Conservation (phyloP, 495 filamentous ascomycete genomes). For the Poronia punctata region DNA sequence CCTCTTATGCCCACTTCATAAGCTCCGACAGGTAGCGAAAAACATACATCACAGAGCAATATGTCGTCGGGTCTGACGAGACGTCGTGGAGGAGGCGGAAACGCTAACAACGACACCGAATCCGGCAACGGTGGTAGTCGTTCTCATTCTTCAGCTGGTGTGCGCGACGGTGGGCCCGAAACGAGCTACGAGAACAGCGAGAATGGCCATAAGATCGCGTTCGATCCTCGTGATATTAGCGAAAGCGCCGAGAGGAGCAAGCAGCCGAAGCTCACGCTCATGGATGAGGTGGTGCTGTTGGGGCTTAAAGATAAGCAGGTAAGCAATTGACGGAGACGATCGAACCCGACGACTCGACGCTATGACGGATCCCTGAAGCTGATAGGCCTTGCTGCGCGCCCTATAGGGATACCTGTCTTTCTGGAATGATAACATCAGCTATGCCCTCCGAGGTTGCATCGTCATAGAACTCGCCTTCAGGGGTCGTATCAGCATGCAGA, state of each 20-base stretch:
- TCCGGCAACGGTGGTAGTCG: constrained; percentile 28
- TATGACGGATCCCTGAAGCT: not conserved
- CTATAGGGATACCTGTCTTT: constrained; percentile 90
- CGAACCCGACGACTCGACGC: constrained; percentile 11
- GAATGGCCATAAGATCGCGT: constrained; percentile 98
- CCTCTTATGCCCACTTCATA: not conserved
- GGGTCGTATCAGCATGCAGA: constrained; percentile 97
- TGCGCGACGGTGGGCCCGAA: constrained; percentile 60
- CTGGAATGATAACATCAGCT: constrained; percentile 99
- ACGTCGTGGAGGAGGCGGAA: constrained; percentile 26
- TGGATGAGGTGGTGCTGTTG: constrained; percentile 94
- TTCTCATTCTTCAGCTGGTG: constrained; percentile 32
- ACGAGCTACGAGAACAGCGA: constrained; percentile 88
- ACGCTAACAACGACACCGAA: constrained; percentile 18
- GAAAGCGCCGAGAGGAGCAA: constrained; percentile 95
- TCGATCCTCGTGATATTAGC: constrained; percentile 93
- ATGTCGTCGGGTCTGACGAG: constrained; percentile 33
- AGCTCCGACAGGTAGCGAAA: not conserved
- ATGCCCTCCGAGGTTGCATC: constrained; percentile 93
- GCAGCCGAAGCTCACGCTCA: constrained; percentile 94
- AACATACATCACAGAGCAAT: constrained; percentile 1
- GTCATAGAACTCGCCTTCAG: constrained; percentile 95
- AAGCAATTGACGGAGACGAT: constrained; percentile 16
- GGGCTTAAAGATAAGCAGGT: constrained; percentile 99
- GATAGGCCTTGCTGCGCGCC: not conserved